Evolutionary conservation across 2,329 filamentous ascomycete species (phyloP).

Genomic region (Pyrenophora teres): DNA sequence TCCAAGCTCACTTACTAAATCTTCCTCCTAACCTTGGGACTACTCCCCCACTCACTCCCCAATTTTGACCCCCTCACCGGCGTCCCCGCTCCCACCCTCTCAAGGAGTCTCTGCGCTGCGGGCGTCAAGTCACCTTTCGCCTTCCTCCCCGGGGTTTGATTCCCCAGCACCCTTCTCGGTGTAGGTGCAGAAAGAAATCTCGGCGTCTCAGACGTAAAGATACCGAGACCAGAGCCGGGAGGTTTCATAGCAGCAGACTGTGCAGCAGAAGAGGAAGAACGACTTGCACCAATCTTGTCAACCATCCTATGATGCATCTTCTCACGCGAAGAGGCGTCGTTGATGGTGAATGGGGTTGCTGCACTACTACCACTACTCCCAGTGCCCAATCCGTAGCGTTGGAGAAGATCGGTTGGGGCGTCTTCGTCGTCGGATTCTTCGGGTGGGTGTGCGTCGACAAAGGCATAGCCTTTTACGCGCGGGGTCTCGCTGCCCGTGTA

Average conservation of each 20-base stretch:
- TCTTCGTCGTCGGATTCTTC: constrained; percentile 64
- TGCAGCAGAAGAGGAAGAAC: constrained; percentile 1
- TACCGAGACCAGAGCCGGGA: constrained; percentile 30
- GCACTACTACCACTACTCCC: background rate
- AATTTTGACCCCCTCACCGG: constrained; percentile 14
- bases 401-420: constrained; percentile 47
- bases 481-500: constrained; percentile 77
- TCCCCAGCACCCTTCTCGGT: constrained; percentile 59
- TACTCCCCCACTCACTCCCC: constrained; percentile 39
- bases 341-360: constrained; percentile 68
- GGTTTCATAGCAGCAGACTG: constrained; percentile 1
- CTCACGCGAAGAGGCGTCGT: constrained; percentile 76
- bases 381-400: constrained; percentile 50
- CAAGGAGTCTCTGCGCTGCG: constrained; percentile 64
- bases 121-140: constrained; percentile 68
- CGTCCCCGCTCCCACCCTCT: constrained; percentile 47
- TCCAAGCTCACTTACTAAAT: background rate
- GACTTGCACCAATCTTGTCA: constrained; percentile 42
- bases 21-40: constrained; percentile 24
- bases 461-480: constrained; percentile 88
- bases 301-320: constrained; percentile 74
- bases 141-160: constrained; percentile 46
- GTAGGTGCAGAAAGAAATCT: constrained; percentile 76
- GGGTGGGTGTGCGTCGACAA: constrained; percentile 91
- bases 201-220: constrained; percentile 52